Percentiles rank a stretch among this genome's conserved stretches.
phyloP scores from a whole-genome alignment of 805 yeast genomes.

The Cyberlindnera suaveolens region DNA sequence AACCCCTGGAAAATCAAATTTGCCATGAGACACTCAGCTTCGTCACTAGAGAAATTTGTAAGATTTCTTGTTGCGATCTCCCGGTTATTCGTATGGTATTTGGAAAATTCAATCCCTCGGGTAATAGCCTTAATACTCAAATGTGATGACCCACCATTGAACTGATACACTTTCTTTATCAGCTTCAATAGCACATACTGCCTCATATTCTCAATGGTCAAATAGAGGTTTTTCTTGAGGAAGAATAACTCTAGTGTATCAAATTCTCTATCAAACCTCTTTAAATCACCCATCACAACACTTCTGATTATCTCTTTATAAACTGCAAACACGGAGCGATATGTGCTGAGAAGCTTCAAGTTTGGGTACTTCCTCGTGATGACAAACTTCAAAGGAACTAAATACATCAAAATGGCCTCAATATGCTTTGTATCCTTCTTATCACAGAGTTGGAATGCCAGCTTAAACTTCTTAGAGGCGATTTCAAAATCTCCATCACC shows the following conservation, averaged over 20 bases:
- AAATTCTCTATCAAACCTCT: slow-evolving; percentile 41
- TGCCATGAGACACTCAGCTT: slow-evolving; percentile 65
- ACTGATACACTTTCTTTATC: slow-evolving; percentile 31
- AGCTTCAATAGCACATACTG: slow-evolving; percentile 45
- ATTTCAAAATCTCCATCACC: slow-evolving; percentile 54
- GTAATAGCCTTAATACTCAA: slow-evolving; percentile 35
- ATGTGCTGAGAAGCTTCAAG: slow-evolving; percentile 29
- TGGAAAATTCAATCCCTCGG: slow-evolving; percentile 35
- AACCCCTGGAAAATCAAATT: slow-evolving; percentile 52
- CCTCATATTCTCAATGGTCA: slow-evolving; percentile 49
- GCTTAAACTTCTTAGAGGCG: slow-evolving; percentile 45
- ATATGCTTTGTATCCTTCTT: slow-evolving; percentile 17
- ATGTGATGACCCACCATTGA: slow-evolving; percentile 25
- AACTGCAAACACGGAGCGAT: slow-evolving; percentile 39
- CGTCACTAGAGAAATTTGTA: slow-evolving; percentile 32
- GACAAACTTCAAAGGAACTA: slow-evolving; percentile 59
- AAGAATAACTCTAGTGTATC: slow-evolving; percentile 41
- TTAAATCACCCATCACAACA: slow-evolving; percentile 49
- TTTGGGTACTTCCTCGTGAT: slow-evolving; percentile 43
- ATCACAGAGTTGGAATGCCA: slow-evolving; percentile 32
- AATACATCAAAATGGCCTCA: slow-evolving; percentile 42
- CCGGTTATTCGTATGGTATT: slow-evolving; percentile 15
- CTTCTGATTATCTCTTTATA: slow-evolving; percentile 25
- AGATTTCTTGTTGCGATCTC: slow-evolving; percentile 3
- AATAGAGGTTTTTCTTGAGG: slow-evolving; percentile 53